Evolutionary conservation across 805 yeast genomes (phyloP).

Genomic region (Metschnikowia matae): DNA sequence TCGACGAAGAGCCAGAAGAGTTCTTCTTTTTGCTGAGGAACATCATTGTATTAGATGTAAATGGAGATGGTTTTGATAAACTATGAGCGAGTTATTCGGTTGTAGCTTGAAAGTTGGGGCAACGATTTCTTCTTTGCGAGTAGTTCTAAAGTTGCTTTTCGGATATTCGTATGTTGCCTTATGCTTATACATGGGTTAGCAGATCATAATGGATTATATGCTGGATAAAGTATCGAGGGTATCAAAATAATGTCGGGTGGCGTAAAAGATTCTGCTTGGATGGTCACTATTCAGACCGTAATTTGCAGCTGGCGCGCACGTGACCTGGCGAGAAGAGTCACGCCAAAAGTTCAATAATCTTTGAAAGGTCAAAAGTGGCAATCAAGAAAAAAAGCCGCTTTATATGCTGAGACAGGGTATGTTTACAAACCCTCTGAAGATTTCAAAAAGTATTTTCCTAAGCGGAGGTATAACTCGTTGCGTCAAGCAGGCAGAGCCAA

Average conservation of each 20-base stretch:
- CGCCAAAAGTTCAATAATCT: neutral
- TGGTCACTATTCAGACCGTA: neutral
- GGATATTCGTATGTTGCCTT: neutral
- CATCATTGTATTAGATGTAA: conserved; percentile 4
- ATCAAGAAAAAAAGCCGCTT: neutral
- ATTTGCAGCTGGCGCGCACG: conserved; percentile 4
- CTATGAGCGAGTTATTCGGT: neutral
- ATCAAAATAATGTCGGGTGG: neutral
- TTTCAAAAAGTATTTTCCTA: neutral
- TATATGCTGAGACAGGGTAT: neutral
- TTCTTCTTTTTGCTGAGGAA: conserved; percentile 23
- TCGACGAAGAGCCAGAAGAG: conserved; percentile 22
- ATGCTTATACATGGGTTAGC: neutral
- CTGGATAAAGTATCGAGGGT: neutral
- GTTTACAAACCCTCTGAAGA: neutral
- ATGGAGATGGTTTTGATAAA: neutral
- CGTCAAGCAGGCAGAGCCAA: neutral
- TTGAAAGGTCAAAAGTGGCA: neutral
- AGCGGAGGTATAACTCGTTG: neutral
- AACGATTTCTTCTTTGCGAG: neutral
- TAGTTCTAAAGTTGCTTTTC: neutral
- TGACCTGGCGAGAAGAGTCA: neutral
- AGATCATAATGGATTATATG: neutral
- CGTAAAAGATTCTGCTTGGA: neutral
- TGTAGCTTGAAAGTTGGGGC: neutral